Conservation (phyloP, 495 filamentous ascomycete genomes). For the Penicillium simplicissimum region DNA sequence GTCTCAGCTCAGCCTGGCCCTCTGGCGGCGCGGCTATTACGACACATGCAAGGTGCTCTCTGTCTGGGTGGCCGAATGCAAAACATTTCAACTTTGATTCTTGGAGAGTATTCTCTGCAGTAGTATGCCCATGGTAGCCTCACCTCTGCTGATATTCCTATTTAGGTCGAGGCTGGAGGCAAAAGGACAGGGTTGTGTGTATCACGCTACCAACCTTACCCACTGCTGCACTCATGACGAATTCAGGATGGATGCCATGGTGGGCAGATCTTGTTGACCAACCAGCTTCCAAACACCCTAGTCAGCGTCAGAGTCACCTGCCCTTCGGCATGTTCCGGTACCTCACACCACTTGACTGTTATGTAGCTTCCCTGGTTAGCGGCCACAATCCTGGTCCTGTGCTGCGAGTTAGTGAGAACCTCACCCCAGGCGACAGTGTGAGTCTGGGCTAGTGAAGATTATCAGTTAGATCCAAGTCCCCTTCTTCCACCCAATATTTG, state of each 20-base stretch:
- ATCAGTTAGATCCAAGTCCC: background rate
- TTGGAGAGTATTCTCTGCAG: too few relatives aligned
- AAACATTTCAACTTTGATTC: background rate
- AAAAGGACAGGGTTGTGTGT: background rate
- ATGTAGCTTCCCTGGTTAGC: constrained; percentile 6
- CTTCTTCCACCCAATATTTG: background rate
- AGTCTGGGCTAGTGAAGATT: background rate
- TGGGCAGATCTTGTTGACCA: background rate
- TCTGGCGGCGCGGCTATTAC: constrained; percentile 20
- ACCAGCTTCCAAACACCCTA: background rate
- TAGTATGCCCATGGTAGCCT: too few relatives aligned
- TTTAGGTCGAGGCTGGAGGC: background rate
- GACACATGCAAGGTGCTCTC: constrained; percentile 17
- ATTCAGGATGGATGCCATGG: background rate
- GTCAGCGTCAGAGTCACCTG: background rate
- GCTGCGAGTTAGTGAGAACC: constrained; percentile 19
- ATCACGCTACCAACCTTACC: background rate
- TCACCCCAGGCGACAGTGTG: background rate
- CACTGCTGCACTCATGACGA: background rate
- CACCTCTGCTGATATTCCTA: background rate
- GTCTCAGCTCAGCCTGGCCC: constrained; percentile 29
- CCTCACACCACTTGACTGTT: constrained; percentile 15
- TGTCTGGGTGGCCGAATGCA: background rate
- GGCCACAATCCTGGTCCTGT: constrained; percentile 10
- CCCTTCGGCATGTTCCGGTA: constrained; percentile 32